Base-by-base conservation (phyloP, 164 flowering plant species). In the Aristolochia fimbriata region DNA sequence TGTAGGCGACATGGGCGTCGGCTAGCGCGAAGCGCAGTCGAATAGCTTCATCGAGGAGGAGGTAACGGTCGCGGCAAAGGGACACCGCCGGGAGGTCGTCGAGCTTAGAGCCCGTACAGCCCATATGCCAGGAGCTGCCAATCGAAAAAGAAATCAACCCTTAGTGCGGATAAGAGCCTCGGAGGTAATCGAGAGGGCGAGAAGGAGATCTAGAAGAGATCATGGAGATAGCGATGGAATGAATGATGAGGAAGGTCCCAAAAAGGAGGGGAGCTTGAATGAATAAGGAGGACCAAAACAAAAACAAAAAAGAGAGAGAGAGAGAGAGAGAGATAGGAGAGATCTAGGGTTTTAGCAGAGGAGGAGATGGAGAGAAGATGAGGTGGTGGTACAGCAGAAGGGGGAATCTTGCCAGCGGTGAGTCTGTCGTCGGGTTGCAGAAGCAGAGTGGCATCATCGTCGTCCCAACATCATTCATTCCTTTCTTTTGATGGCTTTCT, bases 61-160 rank as follows among this genome's bases (percentile, higher is more conserved):
- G 57, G 62, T 78, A 72, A 47, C 87, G 81, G 65, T 80, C 80
- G 15, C 79, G 81, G 68, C 87, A 83, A 0, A 83, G 70, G 21
- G 71, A 59, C 27, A 80, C 84, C 15, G 83, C 83, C 49, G 77
- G 83, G 15, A 75, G 65, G 51, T 72, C 69, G 70, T 80, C 77
- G 46, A 78, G 68, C 59, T 66, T 80, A 4, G 87, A 83, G 51
- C 63, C 63, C 45, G 74, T 11, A 61, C 87, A 80, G 33, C 87
- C 87, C 87, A 82, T 82, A 5, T 8, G 15, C 37, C 15, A 37
- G 56, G 15, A 21, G 31, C 24, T 56, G 57, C n/a, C 4, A 58
- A 24, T 6, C 15, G 1, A 17, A 58, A 23, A 58, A 23, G 15
- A 1, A 19, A 47, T 24, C 1, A 37, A 37, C 30, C 30, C 30